These are phyloP conservation scores for Tetrapisispora namnaoensis DNA, from an alignment of 805 yeast genomes.

Conservation along the genomic window DNA sequence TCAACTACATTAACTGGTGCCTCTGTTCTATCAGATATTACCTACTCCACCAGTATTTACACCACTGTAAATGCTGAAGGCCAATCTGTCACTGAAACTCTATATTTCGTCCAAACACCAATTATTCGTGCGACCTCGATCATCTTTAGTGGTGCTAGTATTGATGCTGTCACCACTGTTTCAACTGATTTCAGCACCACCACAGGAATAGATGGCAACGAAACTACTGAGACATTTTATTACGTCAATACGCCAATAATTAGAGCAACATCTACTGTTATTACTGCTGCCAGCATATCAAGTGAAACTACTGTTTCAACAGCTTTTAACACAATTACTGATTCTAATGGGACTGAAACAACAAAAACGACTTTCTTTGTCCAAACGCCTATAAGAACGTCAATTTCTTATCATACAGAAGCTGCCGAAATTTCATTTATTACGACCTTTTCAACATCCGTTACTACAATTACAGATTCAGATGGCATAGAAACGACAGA, in stretches of 20 bases:
- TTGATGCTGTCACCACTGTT: not conserved
- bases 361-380: not conserved
- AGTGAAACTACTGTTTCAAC: not conserved
- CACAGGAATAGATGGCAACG: not conserved
- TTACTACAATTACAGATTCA: no score
- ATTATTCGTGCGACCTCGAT: not conserved
- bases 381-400: no score
- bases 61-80: slow-evolving; percentile 6
- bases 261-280: not conserved
- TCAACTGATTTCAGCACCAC: not conserved
- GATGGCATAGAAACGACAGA: not conserved
- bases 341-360: not conserved
- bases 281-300: not conserved
- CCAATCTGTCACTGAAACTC: not conserved
- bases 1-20: not conserved
- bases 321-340: not conserved
- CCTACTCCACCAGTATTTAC: slow-evolving; percentile 4
- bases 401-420: no score
- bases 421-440: no score
- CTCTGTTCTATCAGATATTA: not conserved
- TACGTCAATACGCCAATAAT: not conserved
- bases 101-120: slow-evolving; percentile 6
- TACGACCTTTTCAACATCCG: no score
- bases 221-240: not conserved
- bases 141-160: not conserved